These are phyloP conservation scores for Puccinia triticina DNA, from an alignment of 1,284 basidiomycete genomes.

Conservation along the genomic window DNA sequence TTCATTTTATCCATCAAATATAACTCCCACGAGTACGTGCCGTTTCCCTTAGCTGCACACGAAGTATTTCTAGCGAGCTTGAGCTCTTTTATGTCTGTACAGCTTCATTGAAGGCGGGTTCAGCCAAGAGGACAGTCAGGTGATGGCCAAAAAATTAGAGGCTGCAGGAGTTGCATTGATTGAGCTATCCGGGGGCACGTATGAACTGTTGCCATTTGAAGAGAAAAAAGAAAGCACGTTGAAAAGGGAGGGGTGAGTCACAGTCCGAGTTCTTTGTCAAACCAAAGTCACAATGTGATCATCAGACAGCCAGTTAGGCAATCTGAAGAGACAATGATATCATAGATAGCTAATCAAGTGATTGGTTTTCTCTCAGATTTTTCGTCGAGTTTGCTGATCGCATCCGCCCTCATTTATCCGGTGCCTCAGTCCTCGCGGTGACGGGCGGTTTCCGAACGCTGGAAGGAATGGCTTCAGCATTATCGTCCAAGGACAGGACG, in stretches of 20 bases:
- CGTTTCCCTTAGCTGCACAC: too few species aligned
- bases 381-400: slow-evolving; percentile 63
- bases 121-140: slow-evolving; percentile 63
- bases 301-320: too few species aligned
- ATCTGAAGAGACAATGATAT: too few species aligned
- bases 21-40: slow-evolving; percentile 61
- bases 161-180: slow-evolving; percentile 64
- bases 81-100: slow-evolving; percentile 18
- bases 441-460: slow-evolving; percentile 65
- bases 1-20: slow-evolving; percentile 65
- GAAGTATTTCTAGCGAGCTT: too few species aligned
- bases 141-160: slow-evolving; percentile 63
- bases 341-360: too few species aligned
- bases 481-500: slow-evolving; percentile 50
- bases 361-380: slow-evolving; percentile 42
- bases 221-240: slow-evolving; percentile 61
- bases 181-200: slow-evolving; percentile 64
- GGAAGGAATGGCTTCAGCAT: slow-evolving; percentile 62
- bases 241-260: slow-evolving; percentile 40
- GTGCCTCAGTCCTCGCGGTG: slow-evolving; percentile 61
- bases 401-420: slow-evolving; percentile 60
- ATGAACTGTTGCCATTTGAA: slow-evolving; percentile 60
- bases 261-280: too few species aligned
- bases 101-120: slow-evolving; percentile 63
- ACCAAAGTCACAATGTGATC: neutral